phyloP scores from a whole-genome alignment of 192 early-diverging fungal species.

The Mortierella antarctica region DNA sequence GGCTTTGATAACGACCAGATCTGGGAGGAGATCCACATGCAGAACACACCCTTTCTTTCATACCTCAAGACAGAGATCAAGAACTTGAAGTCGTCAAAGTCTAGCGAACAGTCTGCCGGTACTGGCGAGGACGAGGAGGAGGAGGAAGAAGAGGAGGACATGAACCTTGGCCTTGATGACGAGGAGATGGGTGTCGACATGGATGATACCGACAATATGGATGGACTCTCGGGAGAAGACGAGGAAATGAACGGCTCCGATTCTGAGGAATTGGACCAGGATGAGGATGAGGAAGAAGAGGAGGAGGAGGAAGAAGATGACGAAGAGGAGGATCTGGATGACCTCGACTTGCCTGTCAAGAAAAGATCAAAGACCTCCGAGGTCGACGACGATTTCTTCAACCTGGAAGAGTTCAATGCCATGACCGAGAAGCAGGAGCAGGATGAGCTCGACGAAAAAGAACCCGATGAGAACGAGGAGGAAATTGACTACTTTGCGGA shows the following conservation, averaged over 20 bases:
- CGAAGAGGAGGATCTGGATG: constrained; percentile 55
- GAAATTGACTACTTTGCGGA: constrained; percentile 69
- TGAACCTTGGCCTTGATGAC: constrained; percentile 56
- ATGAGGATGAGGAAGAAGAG: constrained; percentile 50
- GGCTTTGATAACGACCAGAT: constrained; percentile 88
- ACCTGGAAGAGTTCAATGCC: constrained; percentile 91
- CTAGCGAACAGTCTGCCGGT: neutral
- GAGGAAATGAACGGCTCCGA: constrained; percentile 21
- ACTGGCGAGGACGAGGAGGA: constrained; percentile 50
- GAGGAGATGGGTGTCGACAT: constrained; percentile 50
- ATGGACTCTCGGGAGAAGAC: constrained; percentile 34
- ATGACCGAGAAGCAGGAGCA: constrained; percentile 72
- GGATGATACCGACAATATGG: constrained; percentile 56
- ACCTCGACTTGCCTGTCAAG: constrained; percentile 55
- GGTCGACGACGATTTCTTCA: constrained; percentile 96
- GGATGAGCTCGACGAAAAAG: constrained; percentile 57
- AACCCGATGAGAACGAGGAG: constrained; percentile 66
- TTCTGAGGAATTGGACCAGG: constrained; percentile 52
- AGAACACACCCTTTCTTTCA: constrained; percentile 83
- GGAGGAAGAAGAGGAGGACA: constrained; percentile 54
- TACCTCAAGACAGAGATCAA: constrained; percentile 64
- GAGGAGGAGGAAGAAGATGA: constrained; percentile 55
- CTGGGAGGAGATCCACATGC: constrained; percentile 93
- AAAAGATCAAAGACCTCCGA: constrained; percentile 64
- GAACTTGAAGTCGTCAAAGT: constrained; percentile 58